A percentile compares a stretch with the other conserved stretches of the same genome.
Evolutionary conservation across 306 rosid genomes (phyloP).

Genomic region (Leucaena leucocephala): DNA sequence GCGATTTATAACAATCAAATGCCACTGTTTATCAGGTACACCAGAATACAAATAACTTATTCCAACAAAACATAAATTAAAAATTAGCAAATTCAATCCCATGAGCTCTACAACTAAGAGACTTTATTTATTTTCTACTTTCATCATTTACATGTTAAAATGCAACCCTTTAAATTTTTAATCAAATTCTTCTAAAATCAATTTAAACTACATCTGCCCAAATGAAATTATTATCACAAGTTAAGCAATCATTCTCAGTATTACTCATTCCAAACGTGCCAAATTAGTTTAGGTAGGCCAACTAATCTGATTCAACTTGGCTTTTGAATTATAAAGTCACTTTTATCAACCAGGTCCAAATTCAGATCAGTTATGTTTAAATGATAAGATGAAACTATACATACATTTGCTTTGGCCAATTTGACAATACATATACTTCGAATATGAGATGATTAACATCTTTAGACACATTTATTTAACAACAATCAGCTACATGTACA

Average conservation of each 20-base stretch:
- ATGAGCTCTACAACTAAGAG: conserved; percentile 1
- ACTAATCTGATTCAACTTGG: background rate
- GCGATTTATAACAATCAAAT: background rate
- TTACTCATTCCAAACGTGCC: background rate
- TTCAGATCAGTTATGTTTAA: background rate
- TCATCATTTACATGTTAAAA: conserved; percentile 10
- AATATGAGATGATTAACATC: conserved; percentile 19
- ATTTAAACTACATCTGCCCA: background rate
- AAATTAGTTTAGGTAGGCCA: background rate
- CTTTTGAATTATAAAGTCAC: background rate
- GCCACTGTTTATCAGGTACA: background rate
- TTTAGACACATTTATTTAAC: background rate
- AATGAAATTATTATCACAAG: background rate
- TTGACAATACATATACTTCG: background rate
- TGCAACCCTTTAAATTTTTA: conserved; percentile 6
- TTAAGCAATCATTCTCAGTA: background rate
- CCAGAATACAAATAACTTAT: background rate
- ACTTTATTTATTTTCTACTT: background rate
- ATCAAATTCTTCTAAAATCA: conserved; percentile 10
- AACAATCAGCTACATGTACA: background rate
- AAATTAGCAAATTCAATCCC: conserved; percentile 16
- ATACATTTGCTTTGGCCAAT: background rate
- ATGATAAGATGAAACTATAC: background rate
- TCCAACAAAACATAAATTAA: conserved; percentile 1
- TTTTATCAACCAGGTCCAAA: background rate